Base-by-base conservation (phyloP, 805 yeast genomes). In the Zygosaccharomyces siamensis region DNA sequence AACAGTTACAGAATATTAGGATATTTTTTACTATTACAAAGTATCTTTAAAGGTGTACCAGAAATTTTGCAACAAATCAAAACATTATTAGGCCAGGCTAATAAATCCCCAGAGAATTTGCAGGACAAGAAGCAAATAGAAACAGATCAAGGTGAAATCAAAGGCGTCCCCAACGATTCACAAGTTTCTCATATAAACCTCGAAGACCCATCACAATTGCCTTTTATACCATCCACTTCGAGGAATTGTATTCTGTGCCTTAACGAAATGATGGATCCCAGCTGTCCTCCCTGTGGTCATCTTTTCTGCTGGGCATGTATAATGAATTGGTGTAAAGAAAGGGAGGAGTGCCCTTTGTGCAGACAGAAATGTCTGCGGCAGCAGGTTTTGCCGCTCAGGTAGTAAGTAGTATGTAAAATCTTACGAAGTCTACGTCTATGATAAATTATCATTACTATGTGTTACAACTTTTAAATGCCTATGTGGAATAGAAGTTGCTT, bases 271-370 rank as follows among this genome's bases (percentile, higher is more conserved):
- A 73, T 69, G 1, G 79, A 86, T 52, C 98, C 99, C 4, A 73
- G 96, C 0, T 79, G 87, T 51, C 89, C 96, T 0, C 78, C 83
- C 4, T 92, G 99, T 68, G 99, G 98, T 0, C 99, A 92, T 64
- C 49, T 88, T 12, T 92, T 87, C 65, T 92, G 99, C 68, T 92
- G 98, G 97, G 74, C 72, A 5, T 92, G 98, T 64, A 81, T 89
- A 4, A 74, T 81, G 5, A 95, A 86, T 57, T 92, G 98, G 98
- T 80, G 89, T 50, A 74, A 88, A 53, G 96, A 89, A 55, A 72
- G 78, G 51, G 83, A 89, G 0, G 97, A 89, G 61, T 92, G 99
- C 63, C 98, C 99, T 0, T 71, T 93, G 24, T 93, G 98, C 62
- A 69, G 98, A 46, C 93, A 84, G 54, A 74, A 84, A 77, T 66